phyloP scores from a whole-genome alignment of 495 filamentous ascomycete genomes.

The Durotheca rogersii region DNA sequence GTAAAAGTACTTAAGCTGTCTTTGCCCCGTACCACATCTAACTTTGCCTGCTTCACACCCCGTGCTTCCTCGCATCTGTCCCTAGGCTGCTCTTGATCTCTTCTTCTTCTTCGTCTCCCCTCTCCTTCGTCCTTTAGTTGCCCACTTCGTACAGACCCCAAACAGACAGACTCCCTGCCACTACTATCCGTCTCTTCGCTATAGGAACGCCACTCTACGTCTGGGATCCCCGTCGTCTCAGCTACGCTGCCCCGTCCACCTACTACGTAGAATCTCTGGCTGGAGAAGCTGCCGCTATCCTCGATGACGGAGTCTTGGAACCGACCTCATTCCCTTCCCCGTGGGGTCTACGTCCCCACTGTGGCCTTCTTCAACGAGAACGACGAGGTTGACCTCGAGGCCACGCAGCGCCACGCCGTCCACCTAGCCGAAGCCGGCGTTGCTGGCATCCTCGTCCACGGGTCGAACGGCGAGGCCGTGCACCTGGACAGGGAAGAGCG shows the following conservation, averaged over 20 bases:
- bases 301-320: constrained; percentile 28
- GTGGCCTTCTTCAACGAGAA: constrained; percentile 63
- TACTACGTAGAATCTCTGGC: too few species aligned
- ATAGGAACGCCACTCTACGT: neutral
- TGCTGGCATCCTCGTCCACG: constrained; percentile 73
- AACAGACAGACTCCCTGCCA: too few species aligned
- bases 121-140: neutral
- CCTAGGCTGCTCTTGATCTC: constrained; percentile 4
- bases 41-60: constrained; percentile 6
- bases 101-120: neutral
- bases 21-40: constrained; percentile 5
- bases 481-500: constrained; percentile 74
- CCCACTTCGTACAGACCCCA: constrained; percentile 1
- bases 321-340: constrained; percentile 33
- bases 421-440: constrained; percentile 71
- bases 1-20: constrained; percentile 19
- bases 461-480: constrained; percentile 87
- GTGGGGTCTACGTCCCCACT: constrained; percentile 69
- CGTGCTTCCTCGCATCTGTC: constrained; percentile 7
- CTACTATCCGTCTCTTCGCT: too few species aligned
- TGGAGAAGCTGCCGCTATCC: neutral
- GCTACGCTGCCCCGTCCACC: neutral
- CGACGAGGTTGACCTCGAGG: constrained; percentile 64
- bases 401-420: constrained; percentile 67
- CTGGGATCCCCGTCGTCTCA: too few species aligned